Percentiles rank a stretch among this genome's conserved stretches.
Evolutionary conservation across 306 rosid genomes (phyloP).

Genomic region (Gleditsia sinensis): DNA sequence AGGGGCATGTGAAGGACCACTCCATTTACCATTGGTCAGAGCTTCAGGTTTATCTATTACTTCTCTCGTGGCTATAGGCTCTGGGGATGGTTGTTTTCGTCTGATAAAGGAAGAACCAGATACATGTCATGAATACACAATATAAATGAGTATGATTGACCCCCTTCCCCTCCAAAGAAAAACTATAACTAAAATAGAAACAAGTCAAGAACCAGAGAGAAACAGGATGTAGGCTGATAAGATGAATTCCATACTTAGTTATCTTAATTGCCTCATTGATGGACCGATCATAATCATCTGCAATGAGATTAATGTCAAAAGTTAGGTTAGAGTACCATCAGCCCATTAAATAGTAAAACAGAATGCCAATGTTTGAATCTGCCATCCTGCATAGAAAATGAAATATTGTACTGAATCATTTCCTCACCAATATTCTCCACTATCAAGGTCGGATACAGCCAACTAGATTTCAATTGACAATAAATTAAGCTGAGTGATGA

Average conservation of each 20-base stretch:
- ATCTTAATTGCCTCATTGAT: slow-evolving; percentile 95
- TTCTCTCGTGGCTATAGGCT: slow-evolving; percentile 62
- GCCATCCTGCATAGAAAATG: background rate
- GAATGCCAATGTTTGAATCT: slow-evolving; percentile 4
- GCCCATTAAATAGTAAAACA: background rate
- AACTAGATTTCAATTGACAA: background rate
- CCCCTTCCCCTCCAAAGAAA: background rate
- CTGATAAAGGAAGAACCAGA: slow-evolving; percentile 47
- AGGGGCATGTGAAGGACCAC: slow-evolving; percentile 60
- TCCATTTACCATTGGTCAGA: slow-evolving; percentile 74
- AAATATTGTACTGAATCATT: background rate
- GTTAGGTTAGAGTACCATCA: slow-evolving; percentile 29
- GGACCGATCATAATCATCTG: slow-evolving; percentile 94
- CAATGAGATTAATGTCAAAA: slow-evolving; percentile 36
- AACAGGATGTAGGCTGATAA: slow-evolving; percentile 10
- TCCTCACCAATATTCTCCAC: background rate
- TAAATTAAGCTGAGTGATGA: slow-evolving; percentile 9
- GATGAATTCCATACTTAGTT: slow-evolving; percentile 67
- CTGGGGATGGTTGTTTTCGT: slow-evolving; percentile 78
- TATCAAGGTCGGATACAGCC: background rate
- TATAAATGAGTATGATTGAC: background rate
- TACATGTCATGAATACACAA: slow-evolving; percentile 1
- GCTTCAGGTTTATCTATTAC: slow-evolving; percentile 57
- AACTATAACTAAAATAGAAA: background rate
- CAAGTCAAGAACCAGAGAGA: slow-evolving; percentile 4